phyloP scores from a whole-genome alignment of 73 alveolate genomes.

The Paramecium octaurelia region DNA sequence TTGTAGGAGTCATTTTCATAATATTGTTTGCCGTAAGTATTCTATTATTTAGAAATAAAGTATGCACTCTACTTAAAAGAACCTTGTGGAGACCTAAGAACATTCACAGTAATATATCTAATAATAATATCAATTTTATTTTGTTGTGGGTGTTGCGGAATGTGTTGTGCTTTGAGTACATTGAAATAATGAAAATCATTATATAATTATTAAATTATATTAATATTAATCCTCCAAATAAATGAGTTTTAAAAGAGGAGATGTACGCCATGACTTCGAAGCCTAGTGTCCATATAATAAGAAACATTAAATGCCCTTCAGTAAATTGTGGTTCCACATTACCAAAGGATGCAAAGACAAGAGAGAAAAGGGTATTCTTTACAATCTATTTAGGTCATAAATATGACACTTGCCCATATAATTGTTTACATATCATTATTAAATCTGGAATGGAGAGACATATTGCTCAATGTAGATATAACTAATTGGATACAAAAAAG shows the following conservation, averaged over 20 bases:
- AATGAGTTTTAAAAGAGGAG: slow-evolving; percentile 36
- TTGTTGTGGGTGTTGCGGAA: neutral
- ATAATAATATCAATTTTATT: neutral
- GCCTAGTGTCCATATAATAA: slow-evolving; percentile 3
- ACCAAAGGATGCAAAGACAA: slow-evolving; percentile 12
- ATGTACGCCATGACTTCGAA: neutral
- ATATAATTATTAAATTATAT: neutral
- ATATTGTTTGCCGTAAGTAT: neutral
- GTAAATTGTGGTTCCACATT: slow-evolving; percentile 17
- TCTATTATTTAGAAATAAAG: neutral
- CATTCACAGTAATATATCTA: neutral
- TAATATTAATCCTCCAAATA: neutral
- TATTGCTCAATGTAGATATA: neutral
- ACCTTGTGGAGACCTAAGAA: neutral
- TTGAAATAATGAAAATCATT: neutral
- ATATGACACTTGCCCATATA: slow-evolving; percentile 26
- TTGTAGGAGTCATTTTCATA: neutral
- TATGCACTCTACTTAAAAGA: neutral
- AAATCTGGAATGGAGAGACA: neutral
- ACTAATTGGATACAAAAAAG: neutral
- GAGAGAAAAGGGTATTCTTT: neutral
- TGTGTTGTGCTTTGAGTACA: neutral
- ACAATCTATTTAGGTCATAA: neutral
- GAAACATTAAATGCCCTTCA: slow-evolving; percentile 35
- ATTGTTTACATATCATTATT: neutral